Base-by-base conservation (phyloP, 2,329 filamentous ascomycete species). In the Ceratocystis colombiana region DNA sequence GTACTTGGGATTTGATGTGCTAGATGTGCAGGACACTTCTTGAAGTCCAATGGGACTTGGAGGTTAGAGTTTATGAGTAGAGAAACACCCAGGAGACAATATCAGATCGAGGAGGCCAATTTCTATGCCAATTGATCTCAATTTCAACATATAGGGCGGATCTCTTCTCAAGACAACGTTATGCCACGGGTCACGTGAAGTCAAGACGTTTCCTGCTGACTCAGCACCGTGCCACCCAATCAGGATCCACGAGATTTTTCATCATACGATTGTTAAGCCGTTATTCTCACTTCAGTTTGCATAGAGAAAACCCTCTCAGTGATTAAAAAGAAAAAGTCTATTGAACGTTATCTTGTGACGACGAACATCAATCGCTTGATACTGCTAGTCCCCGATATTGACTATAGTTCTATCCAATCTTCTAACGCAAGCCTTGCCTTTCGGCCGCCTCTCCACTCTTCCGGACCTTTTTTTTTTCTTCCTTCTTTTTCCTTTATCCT, bases 251-350 rank as follows among this genome's bases (percentile, higher is more conserved):
- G 61, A 44, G 44, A 66, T 68, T 44, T 44, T 68, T 55, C 64
- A 66, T 68, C 67, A 66, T 68, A 66, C 67, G 64, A 68, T 61
- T 68, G 50, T 30, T 37, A 64, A 61, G 12, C 53, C 28, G 45
- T 50, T 64, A 22, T 37, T 64, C 30, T 53, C 20, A 53, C 48
- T 10, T 10, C 8, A 48, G 48, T 53, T 53, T 53, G 48, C 48
- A 53, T 25, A 41, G 22, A 65, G 53, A 65, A 64, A 64, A 64
- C 66, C 55, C 46, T 55, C 65, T 65, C 57, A 44, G 37, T 25
- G 28, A 62, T 59, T 62, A 65, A 33, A 67, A 44, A 62, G 17
- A 67, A 44, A 62, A 20, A 41, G 41, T 22, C 25, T 33, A 48
- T 41, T 57, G 48, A 37, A 50, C 22, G 17, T 30, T 50, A 61